Conservation (phyloP, 805 yeast genomes). For the Metschnikowia continentalis region DNA sequence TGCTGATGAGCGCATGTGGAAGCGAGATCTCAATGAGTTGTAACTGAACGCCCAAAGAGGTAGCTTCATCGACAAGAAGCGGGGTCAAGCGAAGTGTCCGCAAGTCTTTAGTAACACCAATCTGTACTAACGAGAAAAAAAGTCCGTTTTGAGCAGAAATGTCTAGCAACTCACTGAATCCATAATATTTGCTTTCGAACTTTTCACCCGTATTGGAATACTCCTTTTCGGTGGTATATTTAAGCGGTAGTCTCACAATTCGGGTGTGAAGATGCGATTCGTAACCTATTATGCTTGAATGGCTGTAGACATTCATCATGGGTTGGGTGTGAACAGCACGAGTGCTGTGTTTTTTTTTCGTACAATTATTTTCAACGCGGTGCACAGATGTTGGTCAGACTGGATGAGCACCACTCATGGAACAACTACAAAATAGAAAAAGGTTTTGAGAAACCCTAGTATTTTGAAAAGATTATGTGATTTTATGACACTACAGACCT, state of each 20-base stretch:
- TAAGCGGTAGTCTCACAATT: slow-evolving; percentile 16
- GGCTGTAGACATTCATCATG: slow-evolving; percentile 12
- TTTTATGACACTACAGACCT: neutral
- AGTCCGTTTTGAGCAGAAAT: slow-evolving; percentile 13
- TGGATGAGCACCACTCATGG: neutral
- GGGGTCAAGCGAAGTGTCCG: slow-evolving; percentile 38
- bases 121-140: slow-evolving; percentile 15
- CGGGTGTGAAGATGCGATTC: slow-evolving; percentile 16
- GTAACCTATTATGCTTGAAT: slow-evolving; percentile 15
- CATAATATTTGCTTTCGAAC: slow-evolving; percentile 10
- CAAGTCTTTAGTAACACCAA: slow-evolving; percentile 29
- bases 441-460: neutral
- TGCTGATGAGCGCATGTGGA: slow-evolving; percentile 20
- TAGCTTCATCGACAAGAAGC: slow-evolving; percentile 25
- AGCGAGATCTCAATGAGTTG: slow-evolving; percentile 30
- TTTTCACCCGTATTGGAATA: slow-evolving; percentile 7
- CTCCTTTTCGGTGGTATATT: slow-evolving; percentile 4
- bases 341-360: slow-evolving; percentile 2
- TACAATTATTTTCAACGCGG: slow-evolving; percentile 2
- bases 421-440: neutral
- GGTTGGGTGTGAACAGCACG: neutral
- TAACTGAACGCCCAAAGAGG: slow-evolving; percentile 29
- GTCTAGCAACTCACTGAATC: slow-evolving; percentile 14
- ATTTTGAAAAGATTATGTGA: neutral
- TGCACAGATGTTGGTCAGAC: slow-evolving; percentile 4